Percentiles rank a stretch among this genome's conserved stretches.
phyloP scores from a whole-genome alignment of 495 filamentous ascomycete species.

The Penicillium bovifimosum region DNA sequence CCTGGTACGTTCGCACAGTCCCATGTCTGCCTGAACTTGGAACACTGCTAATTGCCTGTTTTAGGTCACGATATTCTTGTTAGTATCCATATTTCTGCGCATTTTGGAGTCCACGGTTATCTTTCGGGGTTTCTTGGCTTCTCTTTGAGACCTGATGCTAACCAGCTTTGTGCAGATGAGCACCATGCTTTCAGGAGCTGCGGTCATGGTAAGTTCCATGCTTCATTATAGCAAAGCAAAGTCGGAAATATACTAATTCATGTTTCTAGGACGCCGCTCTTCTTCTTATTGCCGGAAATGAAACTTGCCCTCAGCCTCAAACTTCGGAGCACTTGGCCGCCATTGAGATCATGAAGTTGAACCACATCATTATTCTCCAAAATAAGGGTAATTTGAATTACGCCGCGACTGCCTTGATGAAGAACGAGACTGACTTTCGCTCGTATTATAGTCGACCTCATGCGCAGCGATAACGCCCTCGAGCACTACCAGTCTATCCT shows the following conservation, averaged over 20 bases:
- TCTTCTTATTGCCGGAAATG: constrained; percentile 95
- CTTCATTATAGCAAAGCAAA: background rate
- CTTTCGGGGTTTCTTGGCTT: background rate
- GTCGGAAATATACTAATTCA: background rate
- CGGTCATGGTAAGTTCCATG: constrained; percentile 63
- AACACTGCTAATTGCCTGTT: constrained; percentile 1
- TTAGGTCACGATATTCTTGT: constrained; percentile 87
- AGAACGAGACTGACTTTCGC: background rate
- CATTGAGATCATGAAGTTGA: constrained; percentile 98
- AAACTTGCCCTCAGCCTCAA: constrained; percentile 97
- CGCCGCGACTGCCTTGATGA: background rate
- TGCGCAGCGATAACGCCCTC: constrained; percentile 86
- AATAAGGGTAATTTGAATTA: constrained; percentile 57
- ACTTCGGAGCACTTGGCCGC: constrained; percentile 97
- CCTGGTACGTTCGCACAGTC: constrained; percentile 45
- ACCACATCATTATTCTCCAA: constrained; percentile 97
- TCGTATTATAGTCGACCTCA: constrained; percentile 64
- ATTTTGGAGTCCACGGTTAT: background rate
- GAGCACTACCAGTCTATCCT: constrained; percentile 92
- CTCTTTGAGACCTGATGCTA: background rate
- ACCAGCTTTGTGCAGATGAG: constrained; percentile 57
- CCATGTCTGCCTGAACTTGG: background rate
- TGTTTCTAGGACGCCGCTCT: constrained; percentile 72
- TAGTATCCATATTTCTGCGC: background rate
- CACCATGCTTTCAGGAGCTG: constrained; percentile 98